A percentile compares a stretch with the other conserved stretches of the same genome.
Evolutionary conservation across 1,284 basidiomycete genomes (phyloP).

Genomic region (Cutaneotrichosporon cavernicola): DNA sequence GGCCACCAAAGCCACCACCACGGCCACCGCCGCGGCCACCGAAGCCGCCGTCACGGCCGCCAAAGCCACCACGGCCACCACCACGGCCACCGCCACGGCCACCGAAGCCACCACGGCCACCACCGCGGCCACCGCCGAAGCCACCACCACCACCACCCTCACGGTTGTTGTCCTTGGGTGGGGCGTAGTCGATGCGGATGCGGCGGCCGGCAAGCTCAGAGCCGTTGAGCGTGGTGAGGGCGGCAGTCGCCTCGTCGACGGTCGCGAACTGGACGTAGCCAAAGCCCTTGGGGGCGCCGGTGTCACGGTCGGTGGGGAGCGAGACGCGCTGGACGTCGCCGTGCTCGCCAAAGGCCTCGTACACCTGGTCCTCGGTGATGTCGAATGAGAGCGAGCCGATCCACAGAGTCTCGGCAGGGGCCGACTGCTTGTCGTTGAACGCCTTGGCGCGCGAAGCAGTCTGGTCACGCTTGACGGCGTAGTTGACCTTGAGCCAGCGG

Average conservation of each 20-base stretch:
- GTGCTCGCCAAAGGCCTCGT: conserved; percentile 87
- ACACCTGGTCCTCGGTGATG: conserved; percentile 78
- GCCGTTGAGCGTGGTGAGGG: conserved; percentile 67
- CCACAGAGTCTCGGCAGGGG: conserved; percentile 76
- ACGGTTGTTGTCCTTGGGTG: conserved; percentile 66
- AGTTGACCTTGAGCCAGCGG: conserved; percentile 82
- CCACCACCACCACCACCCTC: conserved; percentile 49
- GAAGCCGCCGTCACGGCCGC: conserved; percentile 47
- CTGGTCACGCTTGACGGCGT: conserved; percentile 61
- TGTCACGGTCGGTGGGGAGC: conserved; percentile 89
- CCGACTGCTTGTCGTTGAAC: conserved; percentile 70
- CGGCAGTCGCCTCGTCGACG: conserved; percentile 76
- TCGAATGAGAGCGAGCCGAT: conserved; percentile 86
- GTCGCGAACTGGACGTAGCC: conserved; percentile 93
- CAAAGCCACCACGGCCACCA: conserved; percentile 43
- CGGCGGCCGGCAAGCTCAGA: conserved; percentile 78
- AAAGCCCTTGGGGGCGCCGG: conserved; percentile 90
- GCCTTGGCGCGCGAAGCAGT: conserved; percentile 71
- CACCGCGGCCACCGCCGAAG: conserved; percentile 57
- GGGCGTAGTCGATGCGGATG: conserved; percentile 85
- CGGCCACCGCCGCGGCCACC: conserved; percentile 50
- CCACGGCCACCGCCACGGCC: conserved; percentile 50
- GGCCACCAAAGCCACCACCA: conserved; percentile 37
- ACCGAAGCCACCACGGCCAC: conserved; percentile 32
- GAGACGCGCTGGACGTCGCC: conserved; percentile 86